phyloP scores from a whole-genome alignment of 441 rosid species.

The Brassica hybrid region DNA sequence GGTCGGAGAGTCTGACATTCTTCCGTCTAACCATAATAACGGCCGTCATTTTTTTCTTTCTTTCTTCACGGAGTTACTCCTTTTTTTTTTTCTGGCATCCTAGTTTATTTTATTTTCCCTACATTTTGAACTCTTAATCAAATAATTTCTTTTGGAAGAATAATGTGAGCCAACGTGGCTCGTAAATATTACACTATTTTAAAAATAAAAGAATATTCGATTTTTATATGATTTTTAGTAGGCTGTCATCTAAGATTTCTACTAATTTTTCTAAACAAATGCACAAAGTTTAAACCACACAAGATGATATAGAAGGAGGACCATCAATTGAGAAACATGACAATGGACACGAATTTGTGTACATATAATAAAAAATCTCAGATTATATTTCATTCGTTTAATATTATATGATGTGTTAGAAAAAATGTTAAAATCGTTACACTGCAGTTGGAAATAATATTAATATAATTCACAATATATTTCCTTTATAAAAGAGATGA shows the following conservation, averaged over 20 bases:
- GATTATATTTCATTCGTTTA: background rate
- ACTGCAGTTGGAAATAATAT: background rate
- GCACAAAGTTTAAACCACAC: background rate
- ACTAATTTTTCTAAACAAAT: background rate
- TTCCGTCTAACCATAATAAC: constrained; percentile 40
- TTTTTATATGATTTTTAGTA: too few species aligned
- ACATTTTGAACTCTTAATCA: too few species aligned
- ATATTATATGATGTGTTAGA: background rate
- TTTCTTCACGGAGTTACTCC: constrained; percentile 17
- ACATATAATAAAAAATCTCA: background rate
- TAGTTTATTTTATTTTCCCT: background rate
- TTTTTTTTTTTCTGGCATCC: background rate
- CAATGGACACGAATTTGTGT: background rate
- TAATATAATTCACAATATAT: background rate
- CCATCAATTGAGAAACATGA: background rate
- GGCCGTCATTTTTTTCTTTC: constrained; percentile 32
- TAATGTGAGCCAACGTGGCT: background rate
- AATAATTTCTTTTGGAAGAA: background rate
- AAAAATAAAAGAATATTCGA: background rate
- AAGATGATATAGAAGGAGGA: background rate
- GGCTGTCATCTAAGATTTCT: background rate
- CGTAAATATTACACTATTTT: background rate
- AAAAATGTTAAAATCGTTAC: background rate
- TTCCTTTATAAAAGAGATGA: too few species aligned
- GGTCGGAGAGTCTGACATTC: constrained; percentile 29